phyloP scores from a whole-genome alignment of 1,139 yeast species.

The Magnusiomyces sp. region DNA sequence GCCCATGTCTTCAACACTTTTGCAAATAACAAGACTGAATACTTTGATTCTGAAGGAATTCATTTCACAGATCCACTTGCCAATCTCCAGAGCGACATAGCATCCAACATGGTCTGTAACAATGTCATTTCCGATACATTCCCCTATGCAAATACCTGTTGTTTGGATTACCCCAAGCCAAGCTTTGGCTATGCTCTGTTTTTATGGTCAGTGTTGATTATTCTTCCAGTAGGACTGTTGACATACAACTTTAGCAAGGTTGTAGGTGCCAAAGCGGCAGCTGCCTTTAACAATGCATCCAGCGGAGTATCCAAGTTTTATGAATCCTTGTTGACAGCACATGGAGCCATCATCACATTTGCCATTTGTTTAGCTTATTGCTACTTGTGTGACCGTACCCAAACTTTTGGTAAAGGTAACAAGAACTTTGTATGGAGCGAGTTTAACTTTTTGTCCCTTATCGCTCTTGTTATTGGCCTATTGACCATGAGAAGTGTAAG shows the following conservation, averaged over 20 bases:
- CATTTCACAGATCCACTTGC: slow-evolving; percentile 16
- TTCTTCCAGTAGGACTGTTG: not conserved
- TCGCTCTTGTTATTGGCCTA: slow-evolving; percentile 13
- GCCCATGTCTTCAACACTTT: slow-evolving; percentile 18
- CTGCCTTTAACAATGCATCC: no score
- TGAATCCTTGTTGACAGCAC: no score
- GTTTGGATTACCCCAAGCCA: slow-evolving; percentile 18
- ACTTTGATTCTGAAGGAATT: slow-evolving; percentile 16
- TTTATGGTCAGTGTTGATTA: not conserved
- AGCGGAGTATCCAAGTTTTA: no score
- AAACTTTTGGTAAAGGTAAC: slow-evolving; percentile 18
- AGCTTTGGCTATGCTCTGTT: slow-evolving; percentile 12
- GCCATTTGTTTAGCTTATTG: slow-evolving; percentile 17
- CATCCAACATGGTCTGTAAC: slow-evolving; percentile 21
- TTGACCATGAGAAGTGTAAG: slow-evolving; percentile 12
- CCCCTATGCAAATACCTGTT: slow-evolving; percentile 22
- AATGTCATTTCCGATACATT: slow-evolving; percentile 17
- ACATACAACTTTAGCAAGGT: no score
- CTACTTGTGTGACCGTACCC: slow-evolving; percentile 20
- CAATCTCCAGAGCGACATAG: slow-evolving; percentile 17
- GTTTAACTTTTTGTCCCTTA: slow-evolving; percentile 14
- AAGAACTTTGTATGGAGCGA: slow-evolving; percentile 18
- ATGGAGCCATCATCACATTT: slow-evolving; percentile 13
- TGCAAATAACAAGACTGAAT: slow-evolving; percentile 12
- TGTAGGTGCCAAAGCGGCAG: no score